phyloP scores from a whole-genome alignment of 1,139 yeast species.

The Pichia sp. region DNA sequence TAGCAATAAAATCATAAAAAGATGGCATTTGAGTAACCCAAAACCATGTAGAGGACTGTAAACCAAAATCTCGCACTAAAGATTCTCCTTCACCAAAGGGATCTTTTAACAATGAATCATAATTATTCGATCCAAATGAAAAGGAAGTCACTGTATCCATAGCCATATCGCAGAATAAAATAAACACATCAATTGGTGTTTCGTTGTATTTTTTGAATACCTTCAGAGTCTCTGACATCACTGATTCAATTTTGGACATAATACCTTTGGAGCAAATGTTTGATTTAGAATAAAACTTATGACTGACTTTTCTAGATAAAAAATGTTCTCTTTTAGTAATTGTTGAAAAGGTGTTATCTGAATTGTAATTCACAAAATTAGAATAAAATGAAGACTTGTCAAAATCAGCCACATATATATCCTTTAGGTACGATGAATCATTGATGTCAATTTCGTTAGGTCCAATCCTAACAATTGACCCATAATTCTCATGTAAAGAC shows the following conservation, averaged over 20 bases:
- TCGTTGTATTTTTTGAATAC: conserved; percentile 18
- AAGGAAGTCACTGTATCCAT: conserved; percentile 62
- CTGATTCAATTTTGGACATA: conserved; percentile 26
- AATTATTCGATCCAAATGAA: conserved; percentile 45
- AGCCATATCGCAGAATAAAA: conserved; percentile 60
- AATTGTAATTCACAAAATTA: conserved; percentile 53
- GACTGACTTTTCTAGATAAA: conserved; percentile 39
- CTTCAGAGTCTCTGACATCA: conserved; percentile 22
- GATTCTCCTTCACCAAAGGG: conserved; percentile 28
- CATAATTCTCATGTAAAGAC: conserved; percentile 45
- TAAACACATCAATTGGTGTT: conserved; percentile 43
- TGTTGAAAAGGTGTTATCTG: conserved; percentile 51
- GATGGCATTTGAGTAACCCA: conserved; percentile 59
- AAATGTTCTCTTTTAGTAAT: conserved; percentile 43
- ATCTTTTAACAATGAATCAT: conserved; percentile 23
- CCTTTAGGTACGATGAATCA: conserved; percentile 43
- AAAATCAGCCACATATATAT: conserved; percentile 49
- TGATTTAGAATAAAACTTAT: conserved; percentile 43
- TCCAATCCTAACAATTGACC: conserved; percentile 51
- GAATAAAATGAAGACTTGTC: conserved; percentile 56
- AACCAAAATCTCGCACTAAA: conserved; percentile 41
- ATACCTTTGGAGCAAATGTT: conserved; percentile 23
- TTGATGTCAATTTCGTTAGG: conserved; percentile 57
- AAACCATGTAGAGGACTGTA: conserved; percentile 58
- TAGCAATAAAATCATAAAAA: conserved; percentile 44